Evolutionary conservation across 2,329 filamentous ascomycete genomes (phyloP).

Genomic region (Phaeoacremonium minimum): DNA sequence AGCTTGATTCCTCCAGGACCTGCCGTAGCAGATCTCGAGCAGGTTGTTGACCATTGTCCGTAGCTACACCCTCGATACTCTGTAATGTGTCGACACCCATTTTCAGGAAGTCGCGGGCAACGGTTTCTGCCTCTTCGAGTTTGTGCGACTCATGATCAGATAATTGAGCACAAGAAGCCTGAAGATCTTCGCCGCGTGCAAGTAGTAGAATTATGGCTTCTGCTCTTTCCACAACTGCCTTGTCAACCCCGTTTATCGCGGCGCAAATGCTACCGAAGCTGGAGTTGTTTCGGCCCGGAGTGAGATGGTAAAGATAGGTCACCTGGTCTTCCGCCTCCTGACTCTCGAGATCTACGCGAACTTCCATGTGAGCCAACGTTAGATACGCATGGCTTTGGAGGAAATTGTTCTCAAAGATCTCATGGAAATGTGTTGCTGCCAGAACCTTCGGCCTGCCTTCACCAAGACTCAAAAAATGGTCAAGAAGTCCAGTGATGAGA

Average conservation of each 20-base stretch:
- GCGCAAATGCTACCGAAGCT: conserved; percentile 89
- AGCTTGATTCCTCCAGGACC: too few species aligned
- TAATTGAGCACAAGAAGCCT: conserved; percentile 65
- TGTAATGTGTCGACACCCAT: too few species aligned
- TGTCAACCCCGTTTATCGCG: conserved; percentile 76
- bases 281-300: conserved; percentile 63
- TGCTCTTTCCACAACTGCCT: conserved; percentile 68
- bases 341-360: conserved; percentile 52
- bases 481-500: conserved; percentile 51
- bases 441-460: conserved; percentile 50
- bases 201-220: conserved; percentile 67
- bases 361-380: conserved; percentile 67
- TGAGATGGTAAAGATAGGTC: conserved; percentile 70
- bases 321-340: conserved; percentile 56
- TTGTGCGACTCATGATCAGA: conserved; percentile 58
- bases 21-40: too few species aligned
- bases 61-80: too few species aligned
- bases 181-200: conserved; percentile 70
- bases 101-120: conserved; percentile 55
- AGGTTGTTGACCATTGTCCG: too few species aligned
- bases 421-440: conserved; percentile 61
- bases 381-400: conserved; percentile 47
- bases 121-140: conserved; percentile 61
- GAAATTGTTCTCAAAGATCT: conserved; percentile 65
- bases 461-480: conserved; percentile 47